Evolutionary conservation across 805 yeast genomes (phyloP).

Genomic region (Suhomyces pyralidae): DNA sequence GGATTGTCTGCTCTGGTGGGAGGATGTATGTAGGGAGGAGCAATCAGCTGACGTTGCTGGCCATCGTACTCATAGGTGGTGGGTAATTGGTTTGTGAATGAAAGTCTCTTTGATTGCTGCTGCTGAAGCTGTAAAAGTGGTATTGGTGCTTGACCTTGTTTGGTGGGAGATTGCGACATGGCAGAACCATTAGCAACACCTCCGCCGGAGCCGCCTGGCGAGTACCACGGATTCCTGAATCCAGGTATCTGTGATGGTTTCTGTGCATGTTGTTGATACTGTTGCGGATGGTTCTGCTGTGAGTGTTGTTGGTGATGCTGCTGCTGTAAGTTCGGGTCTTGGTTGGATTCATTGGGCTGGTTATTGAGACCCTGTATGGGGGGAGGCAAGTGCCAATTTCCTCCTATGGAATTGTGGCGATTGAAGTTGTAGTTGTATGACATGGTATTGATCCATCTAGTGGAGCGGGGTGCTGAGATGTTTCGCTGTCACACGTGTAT

Average conservation of each 20-base stretch:
- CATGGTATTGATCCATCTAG: constrained; percentile 16
- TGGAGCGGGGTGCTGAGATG: neutral
- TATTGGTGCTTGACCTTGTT: constrained; percentile 14
- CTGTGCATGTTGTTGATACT: constrained; percentile 6
- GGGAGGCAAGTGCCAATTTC: constrained; percentile 36
- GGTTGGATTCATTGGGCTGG: constrained; percentile 2
- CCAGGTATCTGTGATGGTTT: constrained; percentile 19
- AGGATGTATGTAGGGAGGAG: constrained; percentile 35
- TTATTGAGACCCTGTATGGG: constrained; percentile 17
- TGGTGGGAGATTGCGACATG: constrained; percentile 26
- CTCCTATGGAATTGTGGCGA: constrained; percentile 39
- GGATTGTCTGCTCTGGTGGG: constrained; percentile 47
- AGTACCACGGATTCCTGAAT: constrained; percentile 45
- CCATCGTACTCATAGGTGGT: constrained; percentile 47
- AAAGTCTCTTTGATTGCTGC: constrained; percentile 27
- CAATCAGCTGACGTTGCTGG: constrained; percentile 16
- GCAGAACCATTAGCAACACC: constrained; percentile 8
- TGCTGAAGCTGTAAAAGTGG: constrained; percentile 23
- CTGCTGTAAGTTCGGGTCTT: constrained; percentile 2
- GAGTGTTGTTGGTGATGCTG: neutral
- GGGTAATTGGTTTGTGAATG: constrained; percentile 46
- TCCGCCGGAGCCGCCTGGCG: constrained; percentile 14
- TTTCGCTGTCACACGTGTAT: neutral
- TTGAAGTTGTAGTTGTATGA: constrained; percentile 31
- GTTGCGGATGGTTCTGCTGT: constrained; percentile 1